A percentile compares a stretch with the other conserved stretches of the same genome.
These are phyloP conservation scores for Angophora floribunda DNA, from an alignment of 345 rosid species.

Conservation along the genomic window DNA sequence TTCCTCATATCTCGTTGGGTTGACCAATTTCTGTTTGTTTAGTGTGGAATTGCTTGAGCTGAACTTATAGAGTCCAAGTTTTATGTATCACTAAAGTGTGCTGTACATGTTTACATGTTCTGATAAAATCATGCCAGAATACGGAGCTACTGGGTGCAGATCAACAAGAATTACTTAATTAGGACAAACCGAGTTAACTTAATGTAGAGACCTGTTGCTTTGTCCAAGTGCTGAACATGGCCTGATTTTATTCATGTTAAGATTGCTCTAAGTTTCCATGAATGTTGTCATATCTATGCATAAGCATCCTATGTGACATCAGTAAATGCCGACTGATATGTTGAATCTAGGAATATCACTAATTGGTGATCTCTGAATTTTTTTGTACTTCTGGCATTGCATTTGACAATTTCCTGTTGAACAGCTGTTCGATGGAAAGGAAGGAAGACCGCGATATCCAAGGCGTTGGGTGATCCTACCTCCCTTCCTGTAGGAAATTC, in stretches of 20 bases:
- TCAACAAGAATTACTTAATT: neutral
- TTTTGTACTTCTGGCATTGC: neutral
- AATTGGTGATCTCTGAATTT: neutral
- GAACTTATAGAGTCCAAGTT: neutral
- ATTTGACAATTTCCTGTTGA: neutral
- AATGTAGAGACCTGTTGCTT: neutral
- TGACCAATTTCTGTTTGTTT: neutral
- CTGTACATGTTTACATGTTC: neutral
- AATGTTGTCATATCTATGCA: neutral
- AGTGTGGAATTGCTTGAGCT: neutral
- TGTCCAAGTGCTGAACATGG: neutral
- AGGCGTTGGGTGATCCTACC: slow-evolving; percentile 91
- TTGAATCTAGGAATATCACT: neutral
- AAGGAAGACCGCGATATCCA: slow-evolving; percentile 84
- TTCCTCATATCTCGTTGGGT: neutral
- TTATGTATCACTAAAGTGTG: neutral
- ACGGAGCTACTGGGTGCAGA: neutral
- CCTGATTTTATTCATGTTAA: neutral
- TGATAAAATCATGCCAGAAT: neutral
- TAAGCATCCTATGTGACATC: neutral
- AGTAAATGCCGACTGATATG: neutral
- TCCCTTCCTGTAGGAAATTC: slow-evolving; percentile 58
- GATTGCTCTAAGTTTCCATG: neutral
- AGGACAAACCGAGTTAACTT: neutral
- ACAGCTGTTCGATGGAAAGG: slow-evolving; percentile 94